A percentile compares a stretch with the other conserved stretches of the same genome.
These are phyloP conservation scores for Phtheirospermum japonicum DNA, from an alignment of 257 asterid genomes.

Conservation along the genomic window DNA sequence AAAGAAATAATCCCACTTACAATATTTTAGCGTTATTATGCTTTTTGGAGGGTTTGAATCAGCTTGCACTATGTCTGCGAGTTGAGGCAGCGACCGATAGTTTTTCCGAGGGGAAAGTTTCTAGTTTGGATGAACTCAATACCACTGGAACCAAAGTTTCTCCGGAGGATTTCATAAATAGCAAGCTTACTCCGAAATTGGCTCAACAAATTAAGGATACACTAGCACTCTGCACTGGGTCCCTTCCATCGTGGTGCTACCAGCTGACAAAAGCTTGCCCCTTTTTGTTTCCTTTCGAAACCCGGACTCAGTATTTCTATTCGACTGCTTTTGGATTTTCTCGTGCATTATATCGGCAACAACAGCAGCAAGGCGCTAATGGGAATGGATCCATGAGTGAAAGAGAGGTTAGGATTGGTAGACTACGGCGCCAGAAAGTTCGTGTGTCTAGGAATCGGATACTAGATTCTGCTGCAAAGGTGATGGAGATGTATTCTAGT, in stretches of 20 bases:
- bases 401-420: slow-evolving; percentile 67
- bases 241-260: slow-evolving; percentile 92
- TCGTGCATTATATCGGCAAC: slow-evolving; percentile 76
- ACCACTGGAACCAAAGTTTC: slow-evolving; percentile 43
- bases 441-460: slow-evolving; percentile 81
- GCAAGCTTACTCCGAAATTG: slow-evolving; percentile 75
- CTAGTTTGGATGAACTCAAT: slow-evolving; percentile 42
- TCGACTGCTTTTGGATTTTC: slow-evolving; percentile 87
- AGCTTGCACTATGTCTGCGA: slow-evolving; percentile 67
- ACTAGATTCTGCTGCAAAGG: slow-evolving; percentile 80
- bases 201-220: slow-evolving; percentile 81
- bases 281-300: slow-evolving; percentile 79
- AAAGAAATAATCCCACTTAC: slow-evolving; percentile 64
- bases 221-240: slow-evolving; percentile 77
- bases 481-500: slow-evolving; percentile 88
- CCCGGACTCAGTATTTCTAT: slow-evolving; percentile 77
- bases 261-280: slow-evolving; percentile 86
- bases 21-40: slow-evolving; percentile 71
- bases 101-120: slow-evolving; percentile 58
- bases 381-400: slow-evolving; percentile 62
- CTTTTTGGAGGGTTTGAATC: slow-evolving; percentile 76
- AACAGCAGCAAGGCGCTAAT: slow-evolving; percentile 80
- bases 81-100: slow-evolving; percentile 45
- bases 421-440: slow-evolving; percentile 79
- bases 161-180: slow-evolving; percentile 55